These are phyloP conservation scores for Russula sp. DNA, from an alignment of 768 basidiomycete genomes.

Conservation along the genomic window DNA sequence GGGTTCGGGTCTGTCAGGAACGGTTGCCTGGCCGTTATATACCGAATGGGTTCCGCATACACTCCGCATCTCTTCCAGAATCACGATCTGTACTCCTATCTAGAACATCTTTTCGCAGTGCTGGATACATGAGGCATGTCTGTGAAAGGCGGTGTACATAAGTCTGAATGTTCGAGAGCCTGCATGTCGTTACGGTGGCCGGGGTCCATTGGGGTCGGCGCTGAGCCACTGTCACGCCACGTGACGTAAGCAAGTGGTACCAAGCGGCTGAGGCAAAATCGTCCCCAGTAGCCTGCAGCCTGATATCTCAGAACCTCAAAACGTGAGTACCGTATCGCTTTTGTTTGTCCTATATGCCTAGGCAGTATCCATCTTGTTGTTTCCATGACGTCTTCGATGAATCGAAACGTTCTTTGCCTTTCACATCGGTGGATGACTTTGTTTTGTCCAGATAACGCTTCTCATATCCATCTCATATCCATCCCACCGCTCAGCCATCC, in stretches of 20 bases:
- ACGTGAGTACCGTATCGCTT: conserved; percentile 4
- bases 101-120: neutral
- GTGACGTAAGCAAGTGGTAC: neutral
- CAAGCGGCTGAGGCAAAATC: neutral
- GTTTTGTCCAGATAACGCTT: conserved; percentile 6
- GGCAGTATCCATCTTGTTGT: neutral
- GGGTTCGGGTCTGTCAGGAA: neutral
- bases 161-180: neutral
- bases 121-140: neutral
- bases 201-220: neutral
- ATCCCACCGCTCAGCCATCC: neutral
- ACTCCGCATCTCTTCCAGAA: neutral
- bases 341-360: neutral
- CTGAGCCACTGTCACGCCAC: neutral
- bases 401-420: neutral
- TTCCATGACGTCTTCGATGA: neutral
- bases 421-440: conserved; percentile 12
- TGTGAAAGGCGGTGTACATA: neutral
- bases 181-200: neutral
- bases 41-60: neutral
- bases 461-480: neutral
- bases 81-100: neutral
- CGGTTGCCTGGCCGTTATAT: conserved; percentile 11
- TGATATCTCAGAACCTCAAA: conserved; percentile 1
- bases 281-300: neutral